phyloP scores from a whole-genome alignment of 2,329 filamentous ascomycete genomes.

The Aspergillus thermomutatus region DNA sequence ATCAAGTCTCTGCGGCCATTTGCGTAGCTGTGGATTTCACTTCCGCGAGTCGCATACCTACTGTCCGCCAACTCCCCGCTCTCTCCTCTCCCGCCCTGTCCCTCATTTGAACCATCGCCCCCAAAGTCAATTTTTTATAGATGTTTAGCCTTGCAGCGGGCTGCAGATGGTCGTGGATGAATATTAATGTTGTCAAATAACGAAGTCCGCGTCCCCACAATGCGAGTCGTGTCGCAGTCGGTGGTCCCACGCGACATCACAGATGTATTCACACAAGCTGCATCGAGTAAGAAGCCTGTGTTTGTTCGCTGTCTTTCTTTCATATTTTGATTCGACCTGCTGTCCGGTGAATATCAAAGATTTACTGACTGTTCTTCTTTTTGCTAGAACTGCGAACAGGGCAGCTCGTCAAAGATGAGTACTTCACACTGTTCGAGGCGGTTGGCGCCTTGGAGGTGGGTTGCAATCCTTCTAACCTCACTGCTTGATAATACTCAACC shows the following conservation, averaged over 20 bases:
- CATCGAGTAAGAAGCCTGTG: slow-evolving; percentile 41
- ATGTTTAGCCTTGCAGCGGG: slow-evolving; percentile 21
- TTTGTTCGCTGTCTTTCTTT: neutral
- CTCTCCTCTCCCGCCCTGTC: slow-evolving; percentile 3
- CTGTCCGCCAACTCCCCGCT: neutral
- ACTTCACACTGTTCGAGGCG: slow-evolving; percentile 90
- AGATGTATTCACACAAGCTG: slow-evolving; percentile 52
- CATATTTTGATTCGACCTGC: neutral
- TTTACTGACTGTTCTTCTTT: slow-evolving; percentile 8
- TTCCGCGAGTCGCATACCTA: neutral
- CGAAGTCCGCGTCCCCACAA: slow-evolving; percentile 27
- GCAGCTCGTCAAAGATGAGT: slow-evolving; percentile 87
- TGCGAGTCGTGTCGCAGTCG: slow-evolving; percentile 34
- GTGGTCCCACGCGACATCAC: slow-evolving; percentile 52
- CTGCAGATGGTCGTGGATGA: slow-evolving; percentile 19
- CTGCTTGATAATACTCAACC: neutral
- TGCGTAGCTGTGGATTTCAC: neutral
- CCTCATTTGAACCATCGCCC: neutral
- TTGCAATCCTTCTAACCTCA: slow-evolving; percentile 3
- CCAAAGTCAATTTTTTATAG: slow-evolving; percentile 7
- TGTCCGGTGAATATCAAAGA: neutral
- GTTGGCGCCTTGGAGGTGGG: slow-evolving; percentile 68
- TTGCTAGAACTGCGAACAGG: slow-evolving; percentile 68
- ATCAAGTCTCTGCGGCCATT: neutral
- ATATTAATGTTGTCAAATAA: slow-evolving; percentile 34